These are phyloP conservation scores for Lotus japonicus DNA, from an alignment of 306 rosid genomes.

Conservation along the genomic window DNA sequence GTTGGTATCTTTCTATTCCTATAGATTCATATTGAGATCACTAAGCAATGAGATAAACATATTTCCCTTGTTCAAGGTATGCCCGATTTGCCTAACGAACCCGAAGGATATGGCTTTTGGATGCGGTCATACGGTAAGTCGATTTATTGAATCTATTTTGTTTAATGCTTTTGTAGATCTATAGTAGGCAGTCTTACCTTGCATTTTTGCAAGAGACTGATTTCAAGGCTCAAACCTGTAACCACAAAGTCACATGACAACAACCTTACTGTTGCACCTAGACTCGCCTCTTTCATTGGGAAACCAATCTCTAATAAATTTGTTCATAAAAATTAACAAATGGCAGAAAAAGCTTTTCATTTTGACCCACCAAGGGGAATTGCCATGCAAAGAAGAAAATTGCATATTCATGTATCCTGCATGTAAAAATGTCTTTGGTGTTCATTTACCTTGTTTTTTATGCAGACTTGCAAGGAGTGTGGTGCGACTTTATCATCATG, in stretches of 20 bases:
- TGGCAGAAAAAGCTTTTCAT: background rate
- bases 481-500: conserved; percentile 54
- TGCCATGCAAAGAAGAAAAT: background rate
- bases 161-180: background rate
- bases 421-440: background rate
- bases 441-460: background rate
- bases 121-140: conserved; percentile 90
- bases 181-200: too few relatives aligned
- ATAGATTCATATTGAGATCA: conserved; percentile 12
- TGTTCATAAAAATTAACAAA: background rate
- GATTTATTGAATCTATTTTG: conserved; percentile 1
- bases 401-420: background rate
- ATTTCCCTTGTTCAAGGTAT: conserved; percentile 46
- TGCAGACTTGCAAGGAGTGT: conserved; percentile 92
- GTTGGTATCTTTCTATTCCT: background rate
- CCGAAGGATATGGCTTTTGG: conserved; percentile 98
- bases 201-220: too few relatives aligned
- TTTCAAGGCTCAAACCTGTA: too few relatives aligned
- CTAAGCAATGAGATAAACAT: background rate
- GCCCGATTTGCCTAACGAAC: conserved; percentile 84
- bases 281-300: too few relatives aligned
- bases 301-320: background rate
- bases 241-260: too few relatives aligned
- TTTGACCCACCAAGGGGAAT: background rate
- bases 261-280: too few relatives aligned